Conservation (phyloP, 345 rosid species). For the Excoecaria cochinchinensis region DNA sequence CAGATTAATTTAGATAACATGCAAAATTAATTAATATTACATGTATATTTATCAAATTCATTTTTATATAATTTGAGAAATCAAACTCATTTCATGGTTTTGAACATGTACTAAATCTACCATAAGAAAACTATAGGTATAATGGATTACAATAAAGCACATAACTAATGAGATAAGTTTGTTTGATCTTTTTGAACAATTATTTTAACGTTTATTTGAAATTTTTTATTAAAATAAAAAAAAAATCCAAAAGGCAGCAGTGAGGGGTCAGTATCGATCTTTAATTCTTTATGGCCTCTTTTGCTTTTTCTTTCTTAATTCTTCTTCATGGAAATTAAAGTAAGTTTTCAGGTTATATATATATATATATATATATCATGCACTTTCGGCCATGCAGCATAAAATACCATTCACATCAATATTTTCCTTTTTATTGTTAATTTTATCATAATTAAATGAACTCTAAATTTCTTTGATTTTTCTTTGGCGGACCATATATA, state of each 20-base stretch:
- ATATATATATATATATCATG: background rate
- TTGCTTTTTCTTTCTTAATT: background rate
- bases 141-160: background rate
- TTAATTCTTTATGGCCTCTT: background rate
- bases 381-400: slow-evolving; percentile 10
- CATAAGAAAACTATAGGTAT: background rate
- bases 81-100: too few relatives aligned
- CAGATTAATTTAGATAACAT: too few relatives aligned
- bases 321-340: slow-evolving; percentile 5
- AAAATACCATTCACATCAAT: background rate
- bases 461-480: too few relatives aligned
- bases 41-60: too few relatives aligned
- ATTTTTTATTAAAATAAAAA: background rate
- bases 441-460: background rate
- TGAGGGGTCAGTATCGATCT: slow-evolving; percentile 8
- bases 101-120: background rate
- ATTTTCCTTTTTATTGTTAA: background rate
- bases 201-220: too few relatives aligned
- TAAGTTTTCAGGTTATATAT: background rate
- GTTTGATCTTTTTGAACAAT: too few relatives aligned
- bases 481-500: too few relatives aligned
- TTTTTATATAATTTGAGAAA: too few relatives aligned
- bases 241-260: background rate
- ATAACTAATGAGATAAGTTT: too few relatives aligned
- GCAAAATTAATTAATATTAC: too few relatives aligned